Percentiles rank a stretch among this genome's conserved stretches.
Conservation (phyloP, 805 yeast species). For the Priceomyces haplophilus region DNA sequence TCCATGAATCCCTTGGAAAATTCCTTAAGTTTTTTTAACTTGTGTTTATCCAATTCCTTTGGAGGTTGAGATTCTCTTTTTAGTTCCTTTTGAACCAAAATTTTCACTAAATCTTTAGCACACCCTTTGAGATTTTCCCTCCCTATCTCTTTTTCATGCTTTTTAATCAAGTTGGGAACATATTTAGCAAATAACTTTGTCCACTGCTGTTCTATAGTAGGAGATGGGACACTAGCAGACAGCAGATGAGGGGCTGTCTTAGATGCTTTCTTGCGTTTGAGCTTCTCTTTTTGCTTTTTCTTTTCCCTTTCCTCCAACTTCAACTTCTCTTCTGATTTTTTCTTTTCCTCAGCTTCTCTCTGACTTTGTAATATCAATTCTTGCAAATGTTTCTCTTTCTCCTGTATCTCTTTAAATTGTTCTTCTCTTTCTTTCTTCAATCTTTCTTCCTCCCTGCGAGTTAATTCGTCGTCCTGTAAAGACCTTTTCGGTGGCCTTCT, state of each 20-base stretch:
- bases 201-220: conserved; percentile 35
- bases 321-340: conserved; percentile 22
- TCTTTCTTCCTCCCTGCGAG: conserved; percentile 34
- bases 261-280: conserved; percentile 7
- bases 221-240: conserved; percentile 5
- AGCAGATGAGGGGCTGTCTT: conserved; percentile 4
- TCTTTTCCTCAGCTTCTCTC: conserved; percentile 28
- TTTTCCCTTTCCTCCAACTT: conserved; percentile 20
- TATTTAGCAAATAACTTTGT: conserved; percentile 57
- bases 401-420: conserved; percentile 30
- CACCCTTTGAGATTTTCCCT: conserved; percentile 71
- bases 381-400: conserved; percentile 35
- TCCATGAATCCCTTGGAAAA: conserved; percentile 67
- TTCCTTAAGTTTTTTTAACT: conserved; percentile 63
- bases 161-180: conserved; percentile 76
- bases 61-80: conserved; percentile 49
- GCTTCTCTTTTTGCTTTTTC: conserved; percentile 16
- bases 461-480: conserved; percentile 19
- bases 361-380: conserved; percentile 34
- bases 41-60: conserved; percentile 56
- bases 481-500: conserved; percentile 5
- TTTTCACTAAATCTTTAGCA: conserved; percentile 73
- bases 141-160: conserved; percentile 63
- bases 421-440: conserved; percentile 30
- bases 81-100: conserved; percentile 66